phyloP scores from a whole-genome alignment of 345 rosid genomes.

The Rhodamnia rubescens region DNA sequence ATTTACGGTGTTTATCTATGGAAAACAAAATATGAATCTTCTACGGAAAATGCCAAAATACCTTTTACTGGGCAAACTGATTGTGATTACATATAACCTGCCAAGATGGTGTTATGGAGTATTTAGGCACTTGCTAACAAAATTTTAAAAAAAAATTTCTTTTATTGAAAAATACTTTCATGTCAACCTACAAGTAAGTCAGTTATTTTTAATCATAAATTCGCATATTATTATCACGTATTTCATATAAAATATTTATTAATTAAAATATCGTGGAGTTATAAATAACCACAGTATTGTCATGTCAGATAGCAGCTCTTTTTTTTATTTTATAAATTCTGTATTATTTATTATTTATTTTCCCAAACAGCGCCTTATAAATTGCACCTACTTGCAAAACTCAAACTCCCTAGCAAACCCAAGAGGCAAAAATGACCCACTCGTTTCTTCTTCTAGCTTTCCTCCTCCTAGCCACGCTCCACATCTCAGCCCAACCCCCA shows the following conservation, averaged over 20 bases:
- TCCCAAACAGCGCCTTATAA: not conserved
- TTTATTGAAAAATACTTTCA: no score
- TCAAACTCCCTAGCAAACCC: not conserved
- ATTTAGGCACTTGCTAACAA: not conserved
- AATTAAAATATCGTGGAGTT: no score
- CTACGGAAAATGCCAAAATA: not conserved
- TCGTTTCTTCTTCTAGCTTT: constrained; percentile 12
- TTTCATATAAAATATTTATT: no score
- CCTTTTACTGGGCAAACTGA: not conserved
- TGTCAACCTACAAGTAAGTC: no score
- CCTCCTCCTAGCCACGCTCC: constrained; percentile 14
- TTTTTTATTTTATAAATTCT: not conserved
- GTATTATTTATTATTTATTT: not conserved
- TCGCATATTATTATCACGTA: no score
- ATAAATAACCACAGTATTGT: no score
- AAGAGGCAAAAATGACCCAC: constrained; percentile 17
- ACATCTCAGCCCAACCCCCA: not conserved
- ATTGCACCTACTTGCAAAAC: not conserved
- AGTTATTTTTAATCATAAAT: no score
- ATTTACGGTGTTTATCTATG: not conserved
- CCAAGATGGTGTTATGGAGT: not conserved
- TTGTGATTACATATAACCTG: not conserved
- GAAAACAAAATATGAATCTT: not conserved
- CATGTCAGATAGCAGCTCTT: no score
- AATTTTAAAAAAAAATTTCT: not conserved